Percentiles rank a stretch among this genome's conserved stretches.
Evolutionary conservation across 805 yeast genomes (phyloP).

Genomic region (Wickerhamia fluorescens): DNA sequence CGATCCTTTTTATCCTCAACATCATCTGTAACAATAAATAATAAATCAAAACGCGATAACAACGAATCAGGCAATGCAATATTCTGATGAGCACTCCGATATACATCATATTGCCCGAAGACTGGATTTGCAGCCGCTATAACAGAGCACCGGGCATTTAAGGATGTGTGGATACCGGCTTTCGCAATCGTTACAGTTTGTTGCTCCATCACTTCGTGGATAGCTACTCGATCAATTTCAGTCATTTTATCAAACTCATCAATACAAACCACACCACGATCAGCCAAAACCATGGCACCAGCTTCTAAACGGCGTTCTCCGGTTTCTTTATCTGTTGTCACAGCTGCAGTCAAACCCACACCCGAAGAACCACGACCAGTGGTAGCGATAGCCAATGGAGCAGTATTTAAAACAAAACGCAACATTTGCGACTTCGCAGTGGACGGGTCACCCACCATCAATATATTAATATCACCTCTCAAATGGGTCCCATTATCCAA

Average conservation of each 20-base stretch:
- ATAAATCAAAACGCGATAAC: slow-evolving; percentile 90
- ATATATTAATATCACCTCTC: slow-evolving; percentile 93
- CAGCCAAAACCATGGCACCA: slow-evolving; percentile 99
- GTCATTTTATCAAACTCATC: slow-evolving; percentile 99
- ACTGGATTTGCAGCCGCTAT: slow-evolving; percentile 98
- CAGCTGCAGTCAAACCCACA: slow-evolving; percentile 99
- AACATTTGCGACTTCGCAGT: slow-evolving; percentile 96
- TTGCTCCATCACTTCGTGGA: slow-evolving; percentile 99
- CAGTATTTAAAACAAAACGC: slow-evolving; percentile 90
- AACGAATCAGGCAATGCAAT: slow-evolving; percentile 96
- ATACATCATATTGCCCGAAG: slow-evolving; percentile 92
- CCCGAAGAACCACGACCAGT: slow-evolving; percentile 99
- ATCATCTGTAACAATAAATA: slow-evolving; percentile 95
- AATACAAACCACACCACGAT: slow-evolving; percentile 94
- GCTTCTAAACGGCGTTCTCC: slow-evolving; percentile 96
- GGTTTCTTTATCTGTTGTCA: slow-evolving; percentile 91
- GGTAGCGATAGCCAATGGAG: slow-evolving; percentile 92
- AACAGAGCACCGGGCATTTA: slow-evolving; percentile 94
- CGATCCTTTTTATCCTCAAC: slow-evolving; percentile 81
- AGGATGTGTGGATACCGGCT: slow-evolving; percentile 95
- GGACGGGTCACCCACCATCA: slow-evolving; percentile 98
- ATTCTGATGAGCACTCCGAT: slow-evolving; percentile 92
- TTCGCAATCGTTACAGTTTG: slow-evolving; percentile 97
- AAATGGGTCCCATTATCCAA: slow-evolving; percentile 92
- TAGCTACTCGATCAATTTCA: slow-evolving; percentile 94